Conservation (phyloP, 345 rosid species). For the Gossypium longicalyx region DNA sequence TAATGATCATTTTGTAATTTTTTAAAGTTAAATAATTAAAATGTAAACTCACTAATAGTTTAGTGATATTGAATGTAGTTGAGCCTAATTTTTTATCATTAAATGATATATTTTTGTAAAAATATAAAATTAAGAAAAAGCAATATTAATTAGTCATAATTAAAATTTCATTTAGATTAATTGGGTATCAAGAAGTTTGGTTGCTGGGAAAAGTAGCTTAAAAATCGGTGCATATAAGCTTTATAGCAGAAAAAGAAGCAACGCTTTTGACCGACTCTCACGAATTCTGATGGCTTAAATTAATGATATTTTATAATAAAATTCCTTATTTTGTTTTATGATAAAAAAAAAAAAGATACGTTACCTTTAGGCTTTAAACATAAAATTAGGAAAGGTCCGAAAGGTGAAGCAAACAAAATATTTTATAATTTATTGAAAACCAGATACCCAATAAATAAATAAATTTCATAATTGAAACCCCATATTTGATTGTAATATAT, state of each 20-base stretch:
- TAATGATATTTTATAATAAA: not conserved
- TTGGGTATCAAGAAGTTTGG: not conserved
- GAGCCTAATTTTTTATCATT: not conserved
- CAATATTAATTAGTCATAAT: not conserved
- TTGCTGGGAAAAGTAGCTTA: conserved; percentile 24
- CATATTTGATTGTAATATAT: no score
- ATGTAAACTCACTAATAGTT: no score
- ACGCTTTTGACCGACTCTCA: conserved; percentile 33
- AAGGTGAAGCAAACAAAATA: no score
- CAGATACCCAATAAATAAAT: no score
- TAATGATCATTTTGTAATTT: no score
- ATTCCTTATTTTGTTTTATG: no score
- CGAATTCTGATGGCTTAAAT: not conserved
- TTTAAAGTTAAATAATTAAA: no score
- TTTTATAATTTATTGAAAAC: no score
- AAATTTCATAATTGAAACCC: no score
- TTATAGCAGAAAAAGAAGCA: conserved; percentile 29
- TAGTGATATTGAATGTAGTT: no score
- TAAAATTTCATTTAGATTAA: not conserved
- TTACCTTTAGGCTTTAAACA: no score
- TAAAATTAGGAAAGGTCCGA: no score
- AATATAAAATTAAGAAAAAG: not conserved
- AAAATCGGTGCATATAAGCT: conserved; percentile 27
- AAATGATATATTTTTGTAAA: not conserved
- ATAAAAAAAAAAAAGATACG: not conserved